Conservation (phyloP, 768 basidiomycete species). For the Phlebiopsis flavidoalba region DNA sequence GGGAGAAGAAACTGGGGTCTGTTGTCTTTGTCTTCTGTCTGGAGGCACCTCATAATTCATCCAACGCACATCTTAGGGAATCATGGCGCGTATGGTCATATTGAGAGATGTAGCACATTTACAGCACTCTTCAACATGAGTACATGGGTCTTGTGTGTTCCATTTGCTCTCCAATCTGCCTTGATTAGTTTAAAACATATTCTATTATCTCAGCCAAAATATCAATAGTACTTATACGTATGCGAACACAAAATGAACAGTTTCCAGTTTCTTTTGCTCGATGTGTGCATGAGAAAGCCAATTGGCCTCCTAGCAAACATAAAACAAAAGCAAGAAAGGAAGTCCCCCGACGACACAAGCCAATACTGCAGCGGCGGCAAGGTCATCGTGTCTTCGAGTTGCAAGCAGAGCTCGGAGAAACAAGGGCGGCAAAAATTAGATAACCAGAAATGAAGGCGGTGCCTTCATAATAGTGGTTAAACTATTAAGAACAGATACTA, state of each 20-base stretch:
- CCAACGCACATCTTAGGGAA: not conserved
- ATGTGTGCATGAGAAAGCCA: not conserved
- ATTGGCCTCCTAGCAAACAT: not conserved
- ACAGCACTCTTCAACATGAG: too few relatives aligned
- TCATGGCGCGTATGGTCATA: not conserved
- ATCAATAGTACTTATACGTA: too few relatives aligned
- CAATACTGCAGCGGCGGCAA: conserved; percentile 24
- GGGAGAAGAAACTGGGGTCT: not conserved
- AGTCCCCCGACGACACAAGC: conserved; percentile 26
- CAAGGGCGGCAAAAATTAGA: conserved; percentile 20
- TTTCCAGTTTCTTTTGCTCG: not conserved
- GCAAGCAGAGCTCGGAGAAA: conserved; percentile 23
- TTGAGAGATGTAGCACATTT: not conserved
- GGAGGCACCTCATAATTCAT: too few relatives aligned
- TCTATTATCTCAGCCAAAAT: too few relatives aligned
- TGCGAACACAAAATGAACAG: too few relatives aligned
- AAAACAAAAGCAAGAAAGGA: conserved; percentile 1
- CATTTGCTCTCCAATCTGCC: too few relatives aligned
- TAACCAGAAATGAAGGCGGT: conserved; percentile 28
- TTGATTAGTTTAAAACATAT: too few relatives aligned
- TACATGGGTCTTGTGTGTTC: too few relatives aligned
- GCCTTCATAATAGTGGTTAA: conserved; percentile 34
- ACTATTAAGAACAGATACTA: conserved; percentile 72
- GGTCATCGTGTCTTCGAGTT: conserved; percentile 24
- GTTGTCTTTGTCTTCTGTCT: not conserved